Base-by-base conservation (phyloP, 331 rosid genomes). In the Erythrophleum ivorense region DNA sequence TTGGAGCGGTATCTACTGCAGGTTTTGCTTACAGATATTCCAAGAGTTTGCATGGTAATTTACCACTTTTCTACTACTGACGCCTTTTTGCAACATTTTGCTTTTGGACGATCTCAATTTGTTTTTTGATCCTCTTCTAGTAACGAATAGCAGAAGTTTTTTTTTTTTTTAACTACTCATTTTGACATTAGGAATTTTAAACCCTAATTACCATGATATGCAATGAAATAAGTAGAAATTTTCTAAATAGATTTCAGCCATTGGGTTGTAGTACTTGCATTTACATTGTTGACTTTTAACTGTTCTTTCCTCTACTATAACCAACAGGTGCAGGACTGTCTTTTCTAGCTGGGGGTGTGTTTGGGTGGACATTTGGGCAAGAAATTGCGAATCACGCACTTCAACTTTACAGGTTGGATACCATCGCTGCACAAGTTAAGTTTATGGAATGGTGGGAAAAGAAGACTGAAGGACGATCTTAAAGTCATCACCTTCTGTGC, bases 351-450 rank as follows among this genome's bases (percentile, higher is more conserved):
- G 93, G 95, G 38, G 93, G 89, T 76, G 77, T 67, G 10, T 86
- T 89, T 38, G 92, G 95, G 16, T 86, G 81, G 85, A 83, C 91
- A 18, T 86, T 89, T 24, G 95, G 92, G 33, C 89, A 88, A 0
- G 93, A 91, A 80, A 57, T 83, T 43, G 95, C 91, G 52, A 80
- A 83, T 77, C 95, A 89, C 73, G 21, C 87, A 16, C 84, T 86
- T 71, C 95, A 89, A 72, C 87, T 89, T 64, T 91, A 91, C 88
- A 86, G 82, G 80, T 31, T 89, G 72, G 93, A 89, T 86, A 86
- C 91, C 64, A 16, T 83, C 70, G 77, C 86, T 5, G 87, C 87
- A 3, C 89, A 89, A 74, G 82, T 84, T 7, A 91, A 87, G 90
- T 89, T 89, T 81, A 54, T 89, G 78, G 88, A 89, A 73, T 91